Conservation (phyloP, 345 rosid species). For the Citrus hindsii region DNA sequence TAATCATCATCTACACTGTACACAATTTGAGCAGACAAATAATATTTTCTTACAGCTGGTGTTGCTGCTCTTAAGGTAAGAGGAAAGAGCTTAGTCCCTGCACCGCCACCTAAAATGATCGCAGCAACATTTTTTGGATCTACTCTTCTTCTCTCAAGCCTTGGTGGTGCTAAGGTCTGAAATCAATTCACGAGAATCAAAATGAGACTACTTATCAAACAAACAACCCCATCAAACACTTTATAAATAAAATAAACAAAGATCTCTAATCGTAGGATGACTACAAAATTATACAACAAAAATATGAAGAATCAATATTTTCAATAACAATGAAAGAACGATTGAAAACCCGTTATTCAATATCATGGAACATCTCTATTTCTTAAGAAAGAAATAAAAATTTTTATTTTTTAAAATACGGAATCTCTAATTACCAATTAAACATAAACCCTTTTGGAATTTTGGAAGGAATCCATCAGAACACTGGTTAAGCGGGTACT, state of each 20-base stretch:
- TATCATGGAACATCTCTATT: too few species aligned
- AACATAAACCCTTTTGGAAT: too few species aligned
- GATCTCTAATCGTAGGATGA: neutral
- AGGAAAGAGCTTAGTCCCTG: constrained; percentile 88
- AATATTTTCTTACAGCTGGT: constrained; percentile 70
- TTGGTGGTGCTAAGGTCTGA: constrained; percentile 48
- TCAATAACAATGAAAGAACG: neutral
- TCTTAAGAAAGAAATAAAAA: too few species aligned
- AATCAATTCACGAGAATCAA: constrained; percentile 4
- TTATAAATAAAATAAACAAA: too few species aligned
- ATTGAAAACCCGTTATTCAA: neutral
- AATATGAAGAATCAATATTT: neutral
- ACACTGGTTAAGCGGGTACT: too few species aligned
- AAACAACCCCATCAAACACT: neutral
- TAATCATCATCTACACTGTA: neutral
- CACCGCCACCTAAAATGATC: constrained; percentile 90
- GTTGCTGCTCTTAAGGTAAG: constrained; percentile 88
- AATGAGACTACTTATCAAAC: neutral
- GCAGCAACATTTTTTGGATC: constrained; percentile 91
- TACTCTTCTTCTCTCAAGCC: constrained; percentile 48
- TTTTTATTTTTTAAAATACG: too few species aligned
- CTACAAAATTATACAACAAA: neutral
- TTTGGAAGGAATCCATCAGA: too few species aligned
- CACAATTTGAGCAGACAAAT: neutral
- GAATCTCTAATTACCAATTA: too few species aligned